Evolutionary conservation across 2,329 filamentous ascomycete species (phyloP), one percentile per base, ranked within the genome.

Genomic region (Alternaria viburni): DNA sequence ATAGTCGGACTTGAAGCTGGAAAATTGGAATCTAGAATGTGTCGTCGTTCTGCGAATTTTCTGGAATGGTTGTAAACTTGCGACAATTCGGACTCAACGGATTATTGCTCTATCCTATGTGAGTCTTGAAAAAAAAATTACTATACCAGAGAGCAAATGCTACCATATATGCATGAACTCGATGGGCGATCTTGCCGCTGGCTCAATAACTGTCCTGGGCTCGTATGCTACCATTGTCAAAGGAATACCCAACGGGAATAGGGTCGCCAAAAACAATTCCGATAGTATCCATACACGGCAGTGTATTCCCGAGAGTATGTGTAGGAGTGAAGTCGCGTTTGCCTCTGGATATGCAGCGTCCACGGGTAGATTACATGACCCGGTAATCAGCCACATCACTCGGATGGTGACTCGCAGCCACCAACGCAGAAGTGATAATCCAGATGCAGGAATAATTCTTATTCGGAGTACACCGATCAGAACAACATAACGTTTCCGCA

Each of bases 391-490:
- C 36, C 36, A 41, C 36, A 41, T 17, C 36, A 41, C 5, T 41
- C 32, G 32, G 32, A n/a, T 41, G 36, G 15, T 10, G 36, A 41
- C 36, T 17, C 36, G 36, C 32, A 36, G 32, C 32, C 15, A 15
- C 15, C 9, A 41, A 41, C 0, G 15, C 36, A 17, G 36, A 17
- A 17, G 4, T n/a, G 36, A 17, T 17, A 17, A 41, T 41, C 36
- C 36, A 17, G 15, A 17, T 41, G 36, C 36, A 41, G 36, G 9
- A n/a, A 41, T 17, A n/a, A 41, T 17, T 17, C 36, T 17, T 41
- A 41, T 52, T 23, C 19, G 4, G 43, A 15, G 30, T 23, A 36
- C 25, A 59, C 57, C 47, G 57, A 59, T 59, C 57, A 45, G 57
- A 23, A 10, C 12, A 28, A 50, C 45, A 5, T 15, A 54, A 28